These are phyloP conservation scores for Nemania bipapillata DNA, from an alignment of 2,329 filamentous ascomycete genomes.

Conservation along the genomic window DNA sequence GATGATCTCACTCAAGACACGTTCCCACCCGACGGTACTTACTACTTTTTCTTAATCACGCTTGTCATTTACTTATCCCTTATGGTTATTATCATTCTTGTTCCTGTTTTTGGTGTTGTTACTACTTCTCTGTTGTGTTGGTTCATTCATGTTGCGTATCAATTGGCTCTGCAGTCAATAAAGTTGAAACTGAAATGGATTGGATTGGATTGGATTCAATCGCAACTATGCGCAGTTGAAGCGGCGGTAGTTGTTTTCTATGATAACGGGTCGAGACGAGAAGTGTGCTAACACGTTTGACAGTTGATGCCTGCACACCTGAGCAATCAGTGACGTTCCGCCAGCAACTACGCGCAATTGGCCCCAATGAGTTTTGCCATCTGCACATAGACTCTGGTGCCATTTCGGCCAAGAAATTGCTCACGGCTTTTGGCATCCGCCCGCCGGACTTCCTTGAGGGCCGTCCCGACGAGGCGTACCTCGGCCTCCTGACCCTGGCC, in stretches of 20 bases:
- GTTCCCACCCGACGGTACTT: slow-evolving; percentile 51
- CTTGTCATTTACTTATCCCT: too few species aligned
- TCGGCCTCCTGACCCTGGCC: slow-evolving; percentile 77
- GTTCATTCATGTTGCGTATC: not conserved
- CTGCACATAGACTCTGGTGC: slow-evolving; percentile 74
- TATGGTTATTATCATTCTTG: slow-evolving; percentile 4
- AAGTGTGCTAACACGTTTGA: slow-evolving; percentile 36
- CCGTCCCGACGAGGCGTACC: slow-evolving; percentile 77
- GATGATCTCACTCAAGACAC: slow-evolving; percentile 59
- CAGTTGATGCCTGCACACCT: slow-evolving; percentile 54
- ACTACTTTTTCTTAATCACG: slow-evolving; percentile 20
- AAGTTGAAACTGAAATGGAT: not conserved
- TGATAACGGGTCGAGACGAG: not conserved
- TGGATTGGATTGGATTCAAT: too few species aligned
- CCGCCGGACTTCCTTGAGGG: slow-evolving; percentile 79
- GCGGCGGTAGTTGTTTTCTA: not conserved
- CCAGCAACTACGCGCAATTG: slow-evolving; percentile 76
- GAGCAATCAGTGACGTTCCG: slow-evolving; percentile 76
- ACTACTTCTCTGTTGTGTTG: not conserved
- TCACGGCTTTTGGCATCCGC: slow-evolving; percentile 84
- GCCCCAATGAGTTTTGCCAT: slow-evolving; percentile 80
- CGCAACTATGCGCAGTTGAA: too few species aligned
- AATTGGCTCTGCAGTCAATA: slow-evolving; percentile 10
- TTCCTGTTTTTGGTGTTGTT: slow-evolving; percentile 2
- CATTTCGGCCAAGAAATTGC: slow-evolving; percentile 82